phyloP scores from a whole-genome alignment of 352 stramenopile species.

The Blastocystis sp. region DNA sequence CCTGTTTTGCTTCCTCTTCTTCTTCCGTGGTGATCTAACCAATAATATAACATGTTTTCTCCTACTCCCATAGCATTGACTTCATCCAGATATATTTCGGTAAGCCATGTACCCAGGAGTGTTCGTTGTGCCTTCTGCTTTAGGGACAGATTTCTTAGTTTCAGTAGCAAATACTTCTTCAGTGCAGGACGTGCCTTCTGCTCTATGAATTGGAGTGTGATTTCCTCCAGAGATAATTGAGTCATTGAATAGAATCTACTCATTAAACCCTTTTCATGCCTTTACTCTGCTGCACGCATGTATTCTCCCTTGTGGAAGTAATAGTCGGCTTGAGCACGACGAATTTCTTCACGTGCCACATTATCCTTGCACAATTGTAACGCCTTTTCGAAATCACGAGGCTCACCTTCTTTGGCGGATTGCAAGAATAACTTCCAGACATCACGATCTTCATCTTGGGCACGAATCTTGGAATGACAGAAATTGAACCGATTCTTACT shows the following conservation, averaged over 20 bases:
- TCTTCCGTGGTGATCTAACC: slow-evolving; percentile 75
- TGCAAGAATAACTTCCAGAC: slow-evolving; percentile 86
- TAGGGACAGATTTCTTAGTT: slow-evolving; percentile 78
- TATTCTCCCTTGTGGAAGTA: slow-evolving; percentile 82
- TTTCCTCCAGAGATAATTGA: slow-evolving; percentile 83
- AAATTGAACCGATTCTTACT: slow-evolving; percentile 72
- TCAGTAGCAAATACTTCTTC: slow-evolving; percentile 82
- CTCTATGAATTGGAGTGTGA: slow-evolving; percentile 85
- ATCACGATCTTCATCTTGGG: slow-evolving; percentile 83
- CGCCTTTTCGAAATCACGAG: slow-evolving; percentile 83
- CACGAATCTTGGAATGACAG: slow-evolving; percentile 73
- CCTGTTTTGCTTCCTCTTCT: slow-evolving; percentile 81
- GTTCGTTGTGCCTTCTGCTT: slow-evolving; percentile 86
- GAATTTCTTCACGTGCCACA: slow-evolving; percentile 80
- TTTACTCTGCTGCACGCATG: slow-evolving; percentile 79
- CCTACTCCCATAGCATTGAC: slow-evolving; percentile 75
- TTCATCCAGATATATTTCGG: slow-evolving; percentile 86
- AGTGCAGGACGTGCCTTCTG: slow-evolving; percentile 79
- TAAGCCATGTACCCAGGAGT: slow-evolving; percentile 86
- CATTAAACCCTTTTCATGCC: background rate
- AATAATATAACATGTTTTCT: slow-evolving; percentile 70
- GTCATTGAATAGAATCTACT: slow-evolving; percentile 78
- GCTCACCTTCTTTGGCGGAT: slow-evolving; percentile 75
- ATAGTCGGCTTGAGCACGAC: slow-evolving; percentile 84
- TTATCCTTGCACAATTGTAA: slow-evolving; percentile 79